A percentile compares a stretch with the other conserved stretches of the same genome.
phyloP scores from a whole-genome alignment of 257 asterid species.

The Solanum lycopersicoides region DNA sequence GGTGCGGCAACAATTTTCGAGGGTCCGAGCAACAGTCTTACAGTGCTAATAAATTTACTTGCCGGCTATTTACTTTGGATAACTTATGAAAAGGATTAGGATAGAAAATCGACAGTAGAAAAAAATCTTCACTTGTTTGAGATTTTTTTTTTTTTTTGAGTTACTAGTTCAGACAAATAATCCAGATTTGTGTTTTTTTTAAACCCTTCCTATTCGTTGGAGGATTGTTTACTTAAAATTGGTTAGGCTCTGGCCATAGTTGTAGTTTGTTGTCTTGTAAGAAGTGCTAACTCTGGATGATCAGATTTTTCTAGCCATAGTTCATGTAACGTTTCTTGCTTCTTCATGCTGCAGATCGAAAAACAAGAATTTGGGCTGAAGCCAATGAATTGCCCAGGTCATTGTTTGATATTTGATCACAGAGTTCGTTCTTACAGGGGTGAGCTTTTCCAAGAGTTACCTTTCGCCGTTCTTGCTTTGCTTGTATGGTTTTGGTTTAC shows the following conservation, averaged over 20 bases:
- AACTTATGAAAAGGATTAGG: not conserved
- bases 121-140: not conserved
- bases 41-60: not conserved
- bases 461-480: not conserved
- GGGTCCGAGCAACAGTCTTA: not conserved
- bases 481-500: not conserved
- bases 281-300: not conserved
- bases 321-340: not conserved
- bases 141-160: not conserved
- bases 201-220: not conserved
- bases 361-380: conserved; percentile 95
- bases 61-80: not conserved
- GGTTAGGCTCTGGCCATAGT: not conserved
- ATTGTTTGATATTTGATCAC: conserved; percentile 90
- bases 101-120: not conserved
- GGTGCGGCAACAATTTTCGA: not conserved
- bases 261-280: not conserved
- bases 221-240: not conserved
- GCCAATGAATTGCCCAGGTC: conserved; percentile 99
- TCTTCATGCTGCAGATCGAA: conserved; percentile 53
- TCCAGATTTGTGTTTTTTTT: not conserved
- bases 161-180: not conserved
- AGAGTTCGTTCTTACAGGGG: conserved; percentile 98
- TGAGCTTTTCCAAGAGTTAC: conserved; percentile 11
- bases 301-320: not conserved